These are phyloP conservation scores for Przewalskia tangutica DNA, from an alignment of 257 asterid species.

Conservation along the genomic window DNA sequence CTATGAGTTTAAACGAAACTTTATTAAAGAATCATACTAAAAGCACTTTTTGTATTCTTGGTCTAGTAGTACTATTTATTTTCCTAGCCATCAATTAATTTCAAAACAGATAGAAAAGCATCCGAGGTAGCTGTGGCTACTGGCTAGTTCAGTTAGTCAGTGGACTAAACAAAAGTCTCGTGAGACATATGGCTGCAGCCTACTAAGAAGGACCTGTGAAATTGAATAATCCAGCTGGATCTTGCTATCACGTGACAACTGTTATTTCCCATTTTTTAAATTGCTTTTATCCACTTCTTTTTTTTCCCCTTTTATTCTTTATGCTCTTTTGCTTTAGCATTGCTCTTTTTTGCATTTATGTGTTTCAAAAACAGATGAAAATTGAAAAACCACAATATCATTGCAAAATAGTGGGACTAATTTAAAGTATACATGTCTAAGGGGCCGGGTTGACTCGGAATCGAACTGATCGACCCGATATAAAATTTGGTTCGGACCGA, in stretches of 20 bases:
- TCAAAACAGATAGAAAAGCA: background rate
- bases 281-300: background rate
- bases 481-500: no score
- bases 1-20: no score
- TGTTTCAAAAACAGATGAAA: background rate
- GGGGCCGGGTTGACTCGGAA: no score
- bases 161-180: constrained; percentile 12
- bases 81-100: no score
- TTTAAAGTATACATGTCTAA: no score
- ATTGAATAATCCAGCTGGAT: constrained; percentile 19
- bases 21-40: no score
- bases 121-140: background rate
- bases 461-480: no score
- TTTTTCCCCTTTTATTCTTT: background rate
- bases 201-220: background rate
- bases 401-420: background rate
- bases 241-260: constrained; percentile 14
- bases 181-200: constrained; percentile 8
- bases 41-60: no score
- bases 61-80: no score
- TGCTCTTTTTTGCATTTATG: background rate
- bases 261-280: background rate
- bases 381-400: background rate
- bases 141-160: background rate
- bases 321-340: background rate